Base-by-base conservation (phyloP, 805 yeast genomes). In the Kluyveromyces dobzhanskii region DNA sequence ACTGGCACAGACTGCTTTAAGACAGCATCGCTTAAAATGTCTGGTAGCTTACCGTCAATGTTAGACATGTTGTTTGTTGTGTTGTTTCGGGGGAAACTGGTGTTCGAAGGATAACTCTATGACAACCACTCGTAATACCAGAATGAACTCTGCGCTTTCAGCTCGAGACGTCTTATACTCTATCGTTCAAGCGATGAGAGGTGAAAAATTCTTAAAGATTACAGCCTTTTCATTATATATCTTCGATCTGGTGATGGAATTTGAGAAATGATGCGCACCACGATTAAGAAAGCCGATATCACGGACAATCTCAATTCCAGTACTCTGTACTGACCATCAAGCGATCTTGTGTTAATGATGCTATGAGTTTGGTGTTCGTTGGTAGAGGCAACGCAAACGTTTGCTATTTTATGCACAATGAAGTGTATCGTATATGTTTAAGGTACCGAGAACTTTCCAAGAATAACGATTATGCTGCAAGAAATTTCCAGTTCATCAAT, bases 11-110 rank as follows among this genome's bases (percentile, higher is more conserved):
- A 86, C 40, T 78, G 79, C 58, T 80, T 83, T 37, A 92, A 71
- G 23, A 92, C 97, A 8, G 97, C 97, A 47, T 87, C 97, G 3
- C 90, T 71, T 11, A 95, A 90, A 30, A 85, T 60, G 5, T 71
- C 76, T 27, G 96, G 96, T 30, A 73, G 52, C 41, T 65, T 61
- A 19, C 57, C 60, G 47, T 67, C 62, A 28, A 58, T 48, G 39
- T 62, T 53, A 35, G 69, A 61, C 68, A 64, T 63, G 4, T 14
- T 27, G n/a, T 27, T 21, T 9, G 24, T 21, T 21, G 24, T 21
- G n/a, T n/a, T n/a, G n/a, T n/a, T n/a, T n/a, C n/a, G n/a, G n/a
- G n/a, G n/a, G n/a, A n/a, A n/a, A n/a, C n/a, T n/a, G n/a, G n/a
- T n/a, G n/a, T n/a, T n/a, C n/a, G n/a, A n/a, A n/a, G n/a, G n/a